Conservation (phyloP, 331 rosid genomes). For the Telfairia occidentalis region DNA sequence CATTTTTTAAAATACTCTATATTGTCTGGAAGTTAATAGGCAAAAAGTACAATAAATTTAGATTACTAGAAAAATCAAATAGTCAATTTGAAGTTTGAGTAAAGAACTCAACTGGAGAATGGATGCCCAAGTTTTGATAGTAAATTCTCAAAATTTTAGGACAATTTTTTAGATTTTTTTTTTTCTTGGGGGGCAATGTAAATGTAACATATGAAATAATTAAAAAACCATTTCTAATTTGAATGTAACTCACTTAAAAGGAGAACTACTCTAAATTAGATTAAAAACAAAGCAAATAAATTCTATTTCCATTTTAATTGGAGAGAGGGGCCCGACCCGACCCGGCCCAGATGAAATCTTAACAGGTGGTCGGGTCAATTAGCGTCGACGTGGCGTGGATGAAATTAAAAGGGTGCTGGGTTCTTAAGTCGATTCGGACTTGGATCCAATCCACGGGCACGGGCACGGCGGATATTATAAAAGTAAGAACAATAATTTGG, state of each 20-base stretch:
- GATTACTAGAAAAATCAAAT: background rate
- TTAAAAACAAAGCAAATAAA: too few relatives aligned
- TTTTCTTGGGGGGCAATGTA: too few relatives aligned
- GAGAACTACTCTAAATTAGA: background rate
- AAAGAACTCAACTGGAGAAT: background rate
- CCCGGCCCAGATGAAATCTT: too few relatives aligned
- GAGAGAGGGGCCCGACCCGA: too few relatives aligned
- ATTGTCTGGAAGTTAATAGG: background rate
- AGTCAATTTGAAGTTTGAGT: background rate
- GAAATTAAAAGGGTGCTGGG: background rate
- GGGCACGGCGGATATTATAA: background rate
- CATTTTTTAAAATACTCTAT: background rate
- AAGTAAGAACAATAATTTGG: background rate
- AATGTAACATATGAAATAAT: background rate
- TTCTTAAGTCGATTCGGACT: background rate
- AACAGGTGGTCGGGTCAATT: too few relatives aligned
- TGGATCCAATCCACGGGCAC: background rate
- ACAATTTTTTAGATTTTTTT: background rate
- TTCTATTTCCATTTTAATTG: too few relatives aligned
- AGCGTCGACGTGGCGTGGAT: background rate
- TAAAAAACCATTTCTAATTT: background rate
- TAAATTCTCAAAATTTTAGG: background rate
- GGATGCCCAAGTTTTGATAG: background rate
- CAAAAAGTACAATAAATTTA: background rate
- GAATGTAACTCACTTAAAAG: background rate